Conservation (phyloP, 2,329 filamentous ascomycete species). For the Ophiocordyceps unilateralis region DNA sequence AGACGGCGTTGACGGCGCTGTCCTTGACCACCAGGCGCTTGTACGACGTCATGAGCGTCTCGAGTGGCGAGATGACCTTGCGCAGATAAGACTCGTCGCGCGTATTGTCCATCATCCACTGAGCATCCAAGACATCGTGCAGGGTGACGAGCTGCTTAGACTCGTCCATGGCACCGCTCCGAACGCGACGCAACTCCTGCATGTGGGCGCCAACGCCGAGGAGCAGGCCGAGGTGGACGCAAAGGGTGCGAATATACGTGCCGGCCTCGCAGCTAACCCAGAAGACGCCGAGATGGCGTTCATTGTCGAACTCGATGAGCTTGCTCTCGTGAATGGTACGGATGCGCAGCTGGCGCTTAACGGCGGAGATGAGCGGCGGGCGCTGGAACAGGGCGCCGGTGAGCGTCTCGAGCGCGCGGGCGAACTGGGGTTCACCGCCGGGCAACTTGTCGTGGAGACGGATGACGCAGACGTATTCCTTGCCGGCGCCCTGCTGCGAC, state of each 20-base stretch:
- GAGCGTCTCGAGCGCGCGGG: constrained; percentile 83
- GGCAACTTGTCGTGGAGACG: constrained; percentile 90
- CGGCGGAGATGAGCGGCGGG: constrained; percentile 90
- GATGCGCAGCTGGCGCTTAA: constrained; percentile 97
- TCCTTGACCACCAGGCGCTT: constrained; percentile 96
- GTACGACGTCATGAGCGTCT: constrained; percentile 81
- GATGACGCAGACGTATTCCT: constrained; percentile 96
- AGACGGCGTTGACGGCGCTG: constrained; percentile 72
- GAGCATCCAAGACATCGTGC: constrained; percentile 74
- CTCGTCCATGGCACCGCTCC: constrained; percentile 91
- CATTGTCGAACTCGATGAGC: constrained; percentile 94
- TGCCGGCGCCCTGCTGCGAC: constrained; percentile 96
- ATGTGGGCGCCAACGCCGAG: constrained; percentile 84
- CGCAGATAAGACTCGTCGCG: constrained; percentile 86
- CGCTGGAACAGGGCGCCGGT: constrained; percentile 87
- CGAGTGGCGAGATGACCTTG: constrained; percentile 78
- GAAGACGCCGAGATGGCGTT: constrained; percentile 92
- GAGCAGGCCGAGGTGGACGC: constrained; percentile 70
- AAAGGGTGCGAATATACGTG: constrained; percentile 96
- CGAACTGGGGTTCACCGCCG: constrained; percentile 83
- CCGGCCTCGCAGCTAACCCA: constrained; percentile 97
- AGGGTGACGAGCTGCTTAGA: constrained; percentile 76
- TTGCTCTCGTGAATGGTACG: constrained; percentile 96
- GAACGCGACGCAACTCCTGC: constrained; percentile 91
- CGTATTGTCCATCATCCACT: constrained; percentile 92